A percentile compares a stretch with the other conserved stretches of the same genome.
phyloP scores from a whole-genome alignment of 768 basidiomycete genomes.

The Boletales sp. region DNA sequence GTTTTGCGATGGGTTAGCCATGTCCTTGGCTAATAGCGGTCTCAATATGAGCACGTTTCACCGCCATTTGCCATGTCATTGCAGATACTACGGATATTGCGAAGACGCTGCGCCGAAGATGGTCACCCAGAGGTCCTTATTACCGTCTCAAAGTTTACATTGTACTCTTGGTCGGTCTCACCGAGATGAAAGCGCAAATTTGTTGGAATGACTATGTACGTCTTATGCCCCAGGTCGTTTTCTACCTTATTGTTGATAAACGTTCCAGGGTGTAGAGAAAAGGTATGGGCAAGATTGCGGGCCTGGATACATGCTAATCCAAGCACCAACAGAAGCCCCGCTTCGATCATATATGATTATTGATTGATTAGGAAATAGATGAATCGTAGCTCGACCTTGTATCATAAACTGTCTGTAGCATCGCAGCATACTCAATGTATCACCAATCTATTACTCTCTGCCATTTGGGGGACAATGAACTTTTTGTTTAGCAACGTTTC shows the following conservation, averaged over 20 bases:
- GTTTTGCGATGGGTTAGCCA: not conserved
- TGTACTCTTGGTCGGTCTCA: constrained; percentile 38
- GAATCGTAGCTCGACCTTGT: no score
- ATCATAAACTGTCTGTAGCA: no score
- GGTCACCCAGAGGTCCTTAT: not conserved
- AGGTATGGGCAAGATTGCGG: not conserved
- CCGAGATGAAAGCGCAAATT: constrained; percentile 45
- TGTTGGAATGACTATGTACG: constrained; percentile 35
- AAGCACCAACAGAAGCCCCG: not conserved
- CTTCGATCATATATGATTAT: not conserved
- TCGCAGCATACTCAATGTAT: constrained; percentile 32
- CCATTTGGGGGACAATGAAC: no score
- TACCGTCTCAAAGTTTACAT: constrained; percentile 24
- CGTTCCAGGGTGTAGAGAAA: not conserved
- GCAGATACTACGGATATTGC: constrained; percentile 5
- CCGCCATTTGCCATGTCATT: constrained; percentile 7
- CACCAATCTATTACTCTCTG: no score
- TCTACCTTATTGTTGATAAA: not conserved
- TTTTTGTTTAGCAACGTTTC: no score
- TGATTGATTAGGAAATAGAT: not conserved
- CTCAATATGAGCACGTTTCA: constrained; percentile 2
- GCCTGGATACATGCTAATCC: not conserved
- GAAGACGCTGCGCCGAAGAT: not conserved
- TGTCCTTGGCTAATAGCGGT: not conserved
- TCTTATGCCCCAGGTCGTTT: not conserved